Evolutionary conservation across 2,329 filamentous ascomycete genomes (phyloP).

Genomic region (Colletotrichum sp.): DNA sequence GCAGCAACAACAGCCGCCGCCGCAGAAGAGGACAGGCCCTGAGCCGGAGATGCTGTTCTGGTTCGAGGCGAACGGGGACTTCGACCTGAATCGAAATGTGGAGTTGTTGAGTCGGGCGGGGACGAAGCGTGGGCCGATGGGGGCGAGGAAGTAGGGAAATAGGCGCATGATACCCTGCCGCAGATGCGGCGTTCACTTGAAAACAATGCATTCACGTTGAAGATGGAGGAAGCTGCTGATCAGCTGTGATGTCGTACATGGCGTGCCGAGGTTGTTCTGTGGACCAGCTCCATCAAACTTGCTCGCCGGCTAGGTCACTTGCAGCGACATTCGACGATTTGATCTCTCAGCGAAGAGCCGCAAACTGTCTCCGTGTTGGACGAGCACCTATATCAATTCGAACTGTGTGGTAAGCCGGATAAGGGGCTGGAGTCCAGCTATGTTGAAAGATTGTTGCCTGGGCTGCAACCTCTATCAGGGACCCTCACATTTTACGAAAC

Average conservation of each 20-base stretch:
- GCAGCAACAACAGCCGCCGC: slow-evolving; percentile 28
- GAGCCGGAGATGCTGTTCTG: slow-evolving; percentile 55
- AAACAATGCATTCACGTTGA: neutral
- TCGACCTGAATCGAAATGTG: slow-evolving; percentile 49
- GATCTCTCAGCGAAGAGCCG: neutral
- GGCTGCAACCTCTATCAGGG: neutral
- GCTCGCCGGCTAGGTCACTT: neutral
- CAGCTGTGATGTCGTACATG: neutral
- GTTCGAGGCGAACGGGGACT: slow-evolving; percentile 49
- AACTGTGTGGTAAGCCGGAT: neutral
- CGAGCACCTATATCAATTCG: neutral
- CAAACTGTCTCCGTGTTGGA: neutral
- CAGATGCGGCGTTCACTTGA: neutral
- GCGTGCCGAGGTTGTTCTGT: neutral
- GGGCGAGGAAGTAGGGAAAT: neutral
- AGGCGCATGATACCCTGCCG: slow-evolving; percentile 22
- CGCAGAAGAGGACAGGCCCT: slow-evolving; percentile 32
- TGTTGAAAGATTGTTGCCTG: neutral
- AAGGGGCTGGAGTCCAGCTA: neutral
- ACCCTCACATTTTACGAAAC: neutral
- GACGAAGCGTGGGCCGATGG: slow-evolving; percentile 9
- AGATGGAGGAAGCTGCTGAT: neutral
- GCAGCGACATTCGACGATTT: neutral
- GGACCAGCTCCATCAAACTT: neutral
- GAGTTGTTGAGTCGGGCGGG: slow-evolving; percentile 44